These are phyloP conservation scores for Metrosideros polymorpha DNA, from an alignment of 441 rosid species.

Conservation along the genomic window DNA sequence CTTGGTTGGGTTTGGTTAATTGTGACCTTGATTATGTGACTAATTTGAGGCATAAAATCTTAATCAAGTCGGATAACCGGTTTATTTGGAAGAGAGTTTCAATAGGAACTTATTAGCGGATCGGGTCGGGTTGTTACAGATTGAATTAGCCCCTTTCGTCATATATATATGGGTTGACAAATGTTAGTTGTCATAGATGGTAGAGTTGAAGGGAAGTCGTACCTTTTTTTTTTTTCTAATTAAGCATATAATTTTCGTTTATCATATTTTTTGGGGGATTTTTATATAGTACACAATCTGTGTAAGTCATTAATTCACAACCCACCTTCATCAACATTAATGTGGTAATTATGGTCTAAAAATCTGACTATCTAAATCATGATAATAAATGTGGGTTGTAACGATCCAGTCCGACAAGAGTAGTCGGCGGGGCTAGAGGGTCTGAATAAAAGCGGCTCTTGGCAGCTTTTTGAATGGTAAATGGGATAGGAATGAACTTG, in stretches of 20 bases:
- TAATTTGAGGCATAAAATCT: neutral
- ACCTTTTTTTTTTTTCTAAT: neutral
- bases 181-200: neutral
- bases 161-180: neutral
- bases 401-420: too few relatives aligned
- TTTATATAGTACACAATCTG: neutral
- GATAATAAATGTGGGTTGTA: accelerated
- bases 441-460: too few relatives aligned
- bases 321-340: neutral
- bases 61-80: neutral
- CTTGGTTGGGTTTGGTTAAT: neutral
- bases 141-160: neutral
- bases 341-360: neutral
- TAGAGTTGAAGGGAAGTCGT: neutral
- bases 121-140: accelerated
- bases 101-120: neutral
- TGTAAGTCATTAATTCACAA: neutral
- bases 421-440: too few relatives aligned
- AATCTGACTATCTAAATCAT: accelerated
- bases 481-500: too few relatives aligned
- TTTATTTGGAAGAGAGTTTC: neutral
- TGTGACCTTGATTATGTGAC: neutral
- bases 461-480: too few relatives aligned
- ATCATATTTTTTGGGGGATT: neutral
- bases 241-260: neutral